Evolutionary conservation across 352 stramenopile genomes (phyloP).

Genomic region (Bremia lactucae): DNA sequence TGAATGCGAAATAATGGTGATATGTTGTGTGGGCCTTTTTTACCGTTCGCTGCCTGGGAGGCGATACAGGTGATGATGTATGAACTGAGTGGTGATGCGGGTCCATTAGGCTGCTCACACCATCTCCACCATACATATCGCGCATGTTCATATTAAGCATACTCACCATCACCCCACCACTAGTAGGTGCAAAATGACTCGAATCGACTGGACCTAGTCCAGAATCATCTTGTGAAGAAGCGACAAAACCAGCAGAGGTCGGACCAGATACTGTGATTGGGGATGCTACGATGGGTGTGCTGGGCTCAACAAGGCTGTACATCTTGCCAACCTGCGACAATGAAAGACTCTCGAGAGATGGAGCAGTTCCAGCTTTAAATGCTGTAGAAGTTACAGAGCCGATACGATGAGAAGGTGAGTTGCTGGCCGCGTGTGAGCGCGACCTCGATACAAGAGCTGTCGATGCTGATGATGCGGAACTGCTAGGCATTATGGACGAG

Average conservation of each 20-base stretch:
- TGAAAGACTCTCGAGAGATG: conserved; percentile 61
- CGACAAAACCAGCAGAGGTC: conserved; percentile 21
- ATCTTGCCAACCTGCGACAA: conserved; percentile 71
- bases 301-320: conserved; percentile 72
- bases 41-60: conserved; percentile 41
- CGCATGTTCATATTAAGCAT: conserved; percentile 75
- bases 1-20: conserved; percentile 66
- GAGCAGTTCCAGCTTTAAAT: conserved; percentile 10
- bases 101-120: conserved; percentile 44
- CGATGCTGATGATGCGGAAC: conserved; percentile 18
- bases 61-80: conserved; percentile 37
- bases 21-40: conserved; percentile 59
- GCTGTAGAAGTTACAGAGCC: conserved; percentile 5
- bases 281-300: conserved; percentile 39
- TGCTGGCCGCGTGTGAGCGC: conserved; percentile 11
- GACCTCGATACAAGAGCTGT: conserved; percentile 35
- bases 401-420: conserved; percentile 16
- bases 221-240: conserved; percentile 22
- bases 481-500: conserved; percentile 8
- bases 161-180: conserved; percentile 53
- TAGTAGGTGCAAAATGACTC: conserved; percentile 50
- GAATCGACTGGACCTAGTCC: conserved; percentile 35
- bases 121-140: conserved; percentile 67
- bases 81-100: conserved; percentile 29
- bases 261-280: conserved; percentile 29